phyloP scores from a whole-genome alignment of 108 stramenopile genomes.

The Cyclotella kingstonii region DNA sequence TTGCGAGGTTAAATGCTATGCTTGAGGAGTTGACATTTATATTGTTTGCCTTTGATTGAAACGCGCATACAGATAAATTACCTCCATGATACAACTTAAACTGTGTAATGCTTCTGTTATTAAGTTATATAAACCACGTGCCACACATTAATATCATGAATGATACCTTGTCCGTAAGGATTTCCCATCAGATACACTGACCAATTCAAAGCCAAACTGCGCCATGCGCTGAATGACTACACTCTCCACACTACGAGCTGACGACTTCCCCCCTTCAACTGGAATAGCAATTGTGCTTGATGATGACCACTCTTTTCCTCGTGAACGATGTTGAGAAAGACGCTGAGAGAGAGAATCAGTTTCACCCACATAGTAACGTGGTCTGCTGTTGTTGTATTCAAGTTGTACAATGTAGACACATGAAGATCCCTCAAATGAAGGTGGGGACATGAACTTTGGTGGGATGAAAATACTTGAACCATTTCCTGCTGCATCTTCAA shows the following conservation, averaged over 20 bases:
- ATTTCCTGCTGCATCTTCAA: constrained; percentile 30
- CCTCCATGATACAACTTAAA: too few relatives aligned
- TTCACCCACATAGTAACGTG: constrained; percentile 84
- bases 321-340: constrained; percentile 63
- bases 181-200: constrained; percentile 65
- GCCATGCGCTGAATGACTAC: constrained; percentile 64
- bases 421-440: constrained; percentile 69
- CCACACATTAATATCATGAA: neutral
- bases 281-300: constrained; percentile 48
- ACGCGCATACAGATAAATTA: too few relatives aligned
- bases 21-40: neutral
- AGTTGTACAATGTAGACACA: constrained; percentile 82
- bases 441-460: constrained; percentile 55
- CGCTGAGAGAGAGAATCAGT: constrained; percentile 71
- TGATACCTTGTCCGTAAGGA: constrained; percentile 5
- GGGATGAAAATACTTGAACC: constrained; percentile 41
- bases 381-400: constrained; percentile 7
- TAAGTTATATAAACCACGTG: too few relatives aligned
- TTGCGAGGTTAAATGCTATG: neutral
- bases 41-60: neutral
- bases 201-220: constrained; percentile 54
- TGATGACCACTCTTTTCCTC: constrained; percentile 50
- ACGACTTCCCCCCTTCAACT: constrained; percentile 58
- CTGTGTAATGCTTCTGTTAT: too few relatives aligned
- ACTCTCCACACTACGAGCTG: constrained; percentile 70